Evolutionary conservation across 371 early-diverging fungal genomes (phyloP).

Genomic region (Mortierella sp.): DNA sequence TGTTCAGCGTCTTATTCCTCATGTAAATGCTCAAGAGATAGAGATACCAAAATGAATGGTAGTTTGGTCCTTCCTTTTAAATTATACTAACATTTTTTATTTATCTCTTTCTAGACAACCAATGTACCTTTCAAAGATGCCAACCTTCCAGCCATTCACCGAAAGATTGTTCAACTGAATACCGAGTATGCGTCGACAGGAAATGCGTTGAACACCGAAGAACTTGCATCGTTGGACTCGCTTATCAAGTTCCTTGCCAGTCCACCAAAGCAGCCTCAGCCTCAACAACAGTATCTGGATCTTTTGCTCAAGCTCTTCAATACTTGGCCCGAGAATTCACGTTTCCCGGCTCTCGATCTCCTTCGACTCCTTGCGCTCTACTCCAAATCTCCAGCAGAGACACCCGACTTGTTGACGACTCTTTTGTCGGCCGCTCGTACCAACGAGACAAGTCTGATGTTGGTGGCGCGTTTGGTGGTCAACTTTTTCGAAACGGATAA

Average conservation of each 20-base stretch:
- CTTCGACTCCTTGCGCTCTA: slow-evolving; percentile 76
- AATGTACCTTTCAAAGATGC: slow-evolving; percentile 77
- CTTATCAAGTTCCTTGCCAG: slow-evolving; percentile 55
- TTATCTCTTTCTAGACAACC: slow-evolving; percentile 47
- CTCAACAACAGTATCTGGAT: slow-evolving; percentile 27
- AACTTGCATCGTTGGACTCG: slow-evolving; percentile 53
- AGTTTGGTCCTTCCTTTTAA: not conserved
- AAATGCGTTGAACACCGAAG: slow-evolving; percentile 44
- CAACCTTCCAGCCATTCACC: slow-evolving; percentile 75
- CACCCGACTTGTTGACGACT: slow-evolving; percentile 27
- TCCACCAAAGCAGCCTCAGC: slow-evolving; percentile 47
- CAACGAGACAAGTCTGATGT: slow-evolving; percentile 53
- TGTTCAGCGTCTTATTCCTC: slow-evolving; percentile 42
- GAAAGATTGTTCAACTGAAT: slow-evolving; percentile 80
- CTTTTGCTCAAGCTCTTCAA: slow-evolving; percentile 57
- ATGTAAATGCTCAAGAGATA: slow-evolving; percentile 26
- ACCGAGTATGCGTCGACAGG: slow-evolving; percentile 15
- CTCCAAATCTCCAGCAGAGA: slow-evolving; percentile 46
- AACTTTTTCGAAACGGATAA: slow-evolving; percentile 52
- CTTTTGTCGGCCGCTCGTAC: slow-evolving; percentile 28
- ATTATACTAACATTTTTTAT: not conserved
- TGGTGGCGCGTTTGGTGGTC: slow-evolving; percentile 48
- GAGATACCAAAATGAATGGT: slow-evolving; percentile 32
- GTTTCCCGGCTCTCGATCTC: slow-evolving; percentile 91
- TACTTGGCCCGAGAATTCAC: slow-evolving; percentile 69